Percentiles rank a stretch among this genome's conserved stretches.
phyloP scores from a whole-genome alignment of 441 rosid species.

The Corymbia calophylla region DNA sequence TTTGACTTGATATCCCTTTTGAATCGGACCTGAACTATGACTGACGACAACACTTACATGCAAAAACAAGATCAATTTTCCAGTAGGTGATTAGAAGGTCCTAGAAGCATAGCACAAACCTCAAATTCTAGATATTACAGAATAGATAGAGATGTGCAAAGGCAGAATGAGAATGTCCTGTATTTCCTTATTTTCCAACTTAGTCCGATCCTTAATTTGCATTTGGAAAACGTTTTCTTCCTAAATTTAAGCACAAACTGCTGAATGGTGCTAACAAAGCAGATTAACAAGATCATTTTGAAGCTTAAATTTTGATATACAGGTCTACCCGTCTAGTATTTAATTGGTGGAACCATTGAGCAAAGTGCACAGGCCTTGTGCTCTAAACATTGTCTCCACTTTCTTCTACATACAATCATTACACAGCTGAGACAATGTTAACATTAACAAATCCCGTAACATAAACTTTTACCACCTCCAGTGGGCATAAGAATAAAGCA shows the following conservation, averaged over 20 bases:
- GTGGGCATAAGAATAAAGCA: not conserved
- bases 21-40: not conserved
- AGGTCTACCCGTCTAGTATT: too few relatives aligned
- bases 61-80: not conserved
- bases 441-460: too few relatives aligned
- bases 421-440: too few relatives aligned
- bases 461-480: not conserved
- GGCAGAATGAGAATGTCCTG: not conserved
- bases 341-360: too few relatives aligned
- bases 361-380: too few relatives aligned
- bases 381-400: too few relatives aligned
- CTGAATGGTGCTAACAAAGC: too few relatives aligned
- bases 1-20: not conserved
- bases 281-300: too few relatives aligned
- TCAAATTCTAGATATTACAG: not conserved
- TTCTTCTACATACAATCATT: too few relatives aligned
- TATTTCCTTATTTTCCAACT: not conserved
- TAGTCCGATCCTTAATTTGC: not conserved
- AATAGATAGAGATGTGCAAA: not conserved
- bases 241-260: too few relatives aligned
- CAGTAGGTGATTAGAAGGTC: not conserved
- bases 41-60: not conserved
- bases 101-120: not conserved
- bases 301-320: too few relatives aligned
- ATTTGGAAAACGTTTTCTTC: not conserved